Percentiles rank a stretch among this genome's conserved stretches.
These are phyloP conservation scores for Saccharomycopsis crataegensis DNA, from an alignment of 1,139 yeast genomes.

Conservation along the genomic window DNA sequence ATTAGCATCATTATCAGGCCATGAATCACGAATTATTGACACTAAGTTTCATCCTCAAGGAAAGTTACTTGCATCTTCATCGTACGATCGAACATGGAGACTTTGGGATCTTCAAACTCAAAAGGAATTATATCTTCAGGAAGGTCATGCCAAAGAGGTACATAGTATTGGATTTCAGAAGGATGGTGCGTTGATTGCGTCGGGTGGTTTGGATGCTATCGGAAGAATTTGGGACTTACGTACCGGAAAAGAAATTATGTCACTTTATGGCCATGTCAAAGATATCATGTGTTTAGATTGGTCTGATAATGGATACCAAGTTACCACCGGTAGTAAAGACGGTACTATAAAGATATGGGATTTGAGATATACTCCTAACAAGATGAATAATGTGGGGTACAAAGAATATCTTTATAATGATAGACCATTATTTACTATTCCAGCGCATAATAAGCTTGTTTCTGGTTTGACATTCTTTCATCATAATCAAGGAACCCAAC, in stretches of 20 bases:
- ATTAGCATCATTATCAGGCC: conserved; percentile 31
- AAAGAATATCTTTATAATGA: conserved; percentile 24
- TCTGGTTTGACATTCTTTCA: conserved; percentile 56
- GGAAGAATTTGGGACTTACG: conserved; percentile 83
- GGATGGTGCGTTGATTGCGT: conserved; percentile 70
- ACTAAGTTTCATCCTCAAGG: conserved; percentile 62
- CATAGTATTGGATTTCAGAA: conserved; percentile 57
- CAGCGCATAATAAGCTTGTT: conserved; percentile 72
- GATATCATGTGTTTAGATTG: conserved; percentile 71
- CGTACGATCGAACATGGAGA: conserved; percentile 86
- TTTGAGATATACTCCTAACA: conserved; percentile 36
- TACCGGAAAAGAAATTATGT: conserved; percentile 59
- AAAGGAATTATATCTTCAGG: conserved; percentile 51
- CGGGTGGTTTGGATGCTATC: conserved; percentile 76
- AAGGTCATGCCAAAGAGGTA: conserved; percentile 79
- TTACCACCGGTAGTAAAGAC: conserved; percentile 85
- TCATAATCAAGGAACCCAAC: conserved; percentile 25
- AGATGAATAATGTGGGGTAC: not conserved
- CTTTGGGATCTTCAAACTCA: conserved; percentile 65
- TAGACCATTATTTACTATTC: conserved; percentile 43
- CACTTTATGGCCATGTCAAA: conserved; percentile 59
- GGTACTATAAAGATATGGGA: conserved; percentile 84
- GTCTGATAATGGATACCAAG: conserved; percentile 66
- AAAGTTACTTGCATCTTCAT: conserved; percentile 54
- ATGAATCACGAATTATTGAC: conserved; percentile 51